phyloP scores from a whole-genome alignment of 768 basidiomycete genomes.

The Agrocybe chaxingu region DNA sequence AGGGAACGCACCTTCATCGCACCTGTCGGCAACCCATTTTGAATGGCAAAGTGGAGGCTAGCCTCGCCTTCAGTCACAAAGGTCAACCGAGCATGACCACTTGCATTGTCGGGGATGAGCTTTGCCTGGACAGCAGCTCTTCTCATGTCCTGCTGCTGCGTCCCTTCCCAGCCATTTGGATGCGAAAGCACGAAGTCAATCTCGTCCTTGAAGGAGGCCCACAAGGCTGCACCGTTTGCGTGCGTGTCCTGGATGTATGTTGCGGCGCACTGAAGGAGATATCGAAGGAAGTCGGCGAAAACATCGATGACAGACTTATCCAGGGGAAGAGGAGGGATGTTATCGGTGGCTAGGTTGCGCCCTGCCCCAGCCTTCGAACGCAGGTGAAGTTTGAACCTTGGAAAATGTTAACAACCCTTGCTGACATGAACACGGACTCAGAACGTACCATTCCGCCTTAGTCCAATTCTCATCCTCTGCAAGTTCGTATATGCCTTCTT shows the following conservation, averaged over 20 bases:
- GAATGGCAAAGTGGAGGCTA: conserved; percentile 52
- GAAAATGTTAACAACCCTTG: not conserved
- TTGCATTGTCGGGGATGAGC: conserved; percentile 37
- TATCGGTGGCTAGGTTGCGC: conserved; percentile 12
- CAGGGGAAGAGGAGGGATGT: conserved; percentile 31
- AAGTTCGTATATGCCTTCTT: conserved; percentile 32
- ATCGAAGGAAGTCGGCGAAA: conserved; percentile 40
- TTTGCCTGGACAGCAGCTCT: conserved; percentile 46
- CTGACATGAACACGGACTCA: conserved; percentile 7
- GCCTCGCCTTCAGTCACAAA: conserved; percentile 67
- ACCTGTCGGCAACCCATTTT: conserved; percentile 33
- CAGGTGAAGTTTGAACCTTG: conserved; percentile 35
- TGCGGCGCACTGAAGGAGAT: conserved; percentile 33
- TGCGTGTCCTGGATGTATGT: conserved; percentile 38
- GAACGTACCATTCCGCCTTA: conserved; percentile 43
- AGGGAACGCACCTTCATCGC: conserved; percentile 23
- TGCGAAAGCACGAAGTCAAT: conserved; percentile 38
- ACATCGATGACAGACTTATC: conserved; percentile 27
- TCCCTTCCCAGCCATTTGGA: conserved; percentile 63
- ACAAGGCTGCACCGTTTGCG: conserved; percentile 31
- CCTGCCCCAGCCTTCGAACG: conserved; percentile 15
- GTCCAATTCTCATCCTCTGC: conserved; percentile 43
- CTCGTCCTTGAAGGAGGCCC: conserved; percentile 29
- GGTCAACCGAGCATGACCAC: conserved; percentile 40
- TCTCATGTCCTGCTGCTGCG: conserved; percentile 52